Evolutionary conservation across 306 rosid species (phyloP).

Genomic region (Prosopis cineraria): DNA sequence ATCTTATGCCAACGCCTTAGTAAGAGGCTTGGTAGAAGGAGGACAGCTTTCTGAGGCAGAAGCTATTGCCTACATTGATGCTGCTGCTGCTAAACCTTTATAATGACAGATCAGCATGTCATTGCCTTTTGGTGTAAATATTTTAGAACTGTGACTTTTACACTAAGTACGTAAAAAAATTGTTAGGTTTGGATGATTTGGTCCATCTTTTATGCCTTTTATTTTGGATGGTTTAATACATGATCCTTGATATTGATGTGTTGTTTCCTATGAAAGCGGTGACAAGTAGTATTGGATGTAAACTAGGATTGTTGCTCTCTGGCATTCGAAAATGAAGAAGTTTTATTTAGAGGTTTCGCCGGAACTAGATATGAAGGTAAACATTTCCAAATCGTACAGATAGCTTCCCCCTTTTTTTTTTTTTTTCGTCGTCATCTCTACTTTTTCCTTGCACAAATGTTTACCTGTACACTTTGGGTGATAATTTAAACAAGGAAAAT

Average conservation of each 20-base stretch:
- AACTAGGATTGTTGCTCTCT: not conserved
- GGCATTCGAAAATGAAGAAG: not conserved
- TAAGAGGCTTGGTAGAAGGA: slow-evolving; percentile 78
- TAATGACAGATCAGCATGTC: slow-evolving; percentile 31
- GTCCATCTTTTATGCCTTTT: not conserved
- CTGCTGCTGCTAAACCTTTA: slow-evolving; percentile 54
- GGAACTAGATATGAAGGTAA: too few species aligned
- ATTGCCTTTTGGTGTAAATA: slow-evolving; percentile 29
- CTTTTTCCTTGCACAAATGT: too few species aligned
- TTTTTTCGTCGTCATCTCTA: too few species aligned
- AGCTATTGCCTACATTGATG: slow-evolving; percentile 60
- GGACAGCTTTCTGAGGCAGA: slow-evolving; percentile 66
- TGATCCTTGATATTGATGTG: not conserved
- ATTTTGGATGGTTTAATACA: not conserved
- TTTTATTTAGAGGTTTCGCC: not conserved
- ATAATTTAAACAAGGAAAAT: too few species aligned
- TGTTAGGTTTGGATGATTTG: not conserved
- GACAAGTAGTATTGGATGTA: not conserved
- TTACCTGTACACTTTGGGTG: too few species aligned
- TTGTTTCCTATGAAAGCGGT: not conserved
- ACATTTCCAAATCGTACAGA: too few species aligned
- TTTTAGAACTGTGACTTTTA: not conserved
- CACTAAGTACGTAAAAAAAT: not conserved
- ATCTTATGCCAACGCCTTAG: slow-evolving; percentile 55
- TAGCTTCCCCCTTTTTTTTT: too few species aligned